Evolutionary conservation across 2,329 filamentous ascomycete genomes (phyloP).

Genomic region (Diaporthe sp.): DNA sequence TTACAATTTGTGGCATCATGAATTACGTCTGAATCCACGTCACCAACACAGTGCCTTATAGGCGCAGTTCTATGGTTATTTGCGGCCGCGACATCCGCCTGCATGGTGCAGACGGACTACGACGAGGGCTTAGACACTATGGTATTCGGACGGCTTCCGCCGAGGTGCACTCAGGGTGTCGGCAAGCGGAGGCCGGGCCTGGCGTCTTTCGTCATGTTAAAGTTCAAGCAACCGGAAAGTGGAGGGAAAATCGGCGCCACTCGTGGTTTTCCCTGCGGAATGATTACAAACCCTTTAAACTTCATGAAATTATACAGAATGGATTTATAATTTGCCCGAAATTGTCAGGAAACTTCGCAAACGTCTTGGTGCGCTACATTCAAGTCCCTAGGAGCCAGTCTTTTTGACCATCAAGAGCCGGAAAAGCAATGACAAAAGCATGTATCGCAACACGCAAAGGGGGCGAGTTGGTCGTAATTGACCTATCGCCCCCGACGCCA

Average conservation of each 20-base stretch:
- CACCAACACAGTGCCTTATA: neutral
- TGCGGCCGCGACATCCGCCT: neutral
- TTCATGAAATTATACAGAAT: neutral
- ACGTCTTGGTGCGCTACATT: too few species aligned
- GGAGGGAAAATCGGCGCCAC: neutral
- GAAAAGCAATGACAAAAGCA: neutral
- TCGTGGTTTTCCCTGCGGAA: neutral
- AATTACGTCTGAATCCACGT: too few species aligned
- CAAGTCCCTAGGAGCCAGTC: neutral
- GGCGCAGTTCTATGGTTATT: neutral
- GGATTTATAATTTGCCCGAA: neutral
- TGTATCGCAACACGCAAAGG: slow-evolving; percentile 21
- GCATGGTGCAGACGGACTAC: neutral
- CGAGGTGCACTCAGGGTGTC: neutral
- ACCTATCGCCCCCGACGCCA: slow-evolving; percentile 43
- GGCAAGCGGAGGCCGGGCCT: slow-evolving; percentile 13
- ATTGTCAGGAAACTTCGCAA: neutral
- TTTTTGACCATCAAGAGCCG: neutral
- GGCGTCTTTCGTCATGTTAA: neutral
- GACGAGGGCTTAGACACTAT: neutral
- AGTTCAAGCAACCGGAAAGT: neutral
- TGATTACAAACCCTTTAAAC: neutral
- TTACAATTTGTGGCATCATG: neutral
- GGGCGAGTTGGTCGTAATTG: slow-evolving; percentile 36
- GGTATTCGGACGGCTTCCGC: neutral